Percentiles rank a stretch among this genome's conserved stretches.
phyloP scores from a whole-genome alignment of 768 basidiomycete species.

The Hemileccinum rubropunctum region DNA sequence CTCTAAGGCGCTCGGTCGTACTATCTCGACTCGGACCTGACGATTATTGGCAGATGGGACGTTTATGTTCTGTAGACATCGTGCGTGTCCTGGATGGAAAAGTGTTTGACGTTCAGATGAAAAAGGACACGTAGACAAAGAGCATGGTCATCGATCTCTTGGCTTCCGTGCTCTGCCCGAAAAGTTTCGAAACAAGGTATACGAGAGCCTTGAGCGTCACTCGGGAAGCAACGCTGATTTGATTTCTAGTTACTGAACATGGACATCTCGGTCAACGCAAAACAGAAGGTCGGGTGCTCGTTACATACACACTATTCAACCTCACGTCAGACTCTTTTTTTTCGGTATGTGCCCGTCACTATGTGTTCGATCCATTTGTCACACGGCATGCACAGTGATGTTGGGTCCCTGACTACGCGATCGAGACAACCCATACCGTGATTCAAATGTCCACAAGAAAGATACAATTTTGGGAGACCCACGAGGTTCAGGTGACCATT shows the following conservation, averaged over 20 bases:
- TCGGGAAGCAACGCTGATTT: not conserved
- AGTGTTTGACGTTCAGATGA: slow-evolving; percentile 59
- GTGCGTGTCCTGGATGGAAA: slow-evolving; percentile 71
- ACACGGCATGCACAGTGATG: too few species aligned
- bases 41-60: slow-evolving; percentile 52
- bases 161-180: slow-evolving; percentile 77
- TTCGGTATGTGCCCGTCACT: slow-evolving; percentile 24
- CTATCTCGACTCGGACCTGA: too few species aligned
- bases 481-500: too few species aligned
- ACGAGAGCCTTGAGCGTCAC: slow-evolving; percentile 13
- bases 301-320: slow-evolving; percentile 73
- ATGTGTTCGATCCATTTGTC: too few species aligned
- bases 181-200: slow-evolving; percentile 62
- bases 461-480: too few species aligned
- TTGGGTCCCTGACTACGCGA: too few species aligned
- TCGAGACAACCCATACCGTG: too few species aligned
- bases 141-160: slow-evolving; percentile 72
- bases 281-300: slow-evolving; percentile 89
- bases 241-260: slow-evolving; percentile 76
- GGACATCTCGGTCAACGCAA: slow-evolving; percentile 91
- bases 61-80: slow-evolving; percentile 80
- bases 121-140: slow-evolving; percentile 54
- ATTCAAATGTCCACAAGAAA: too few species aligned
- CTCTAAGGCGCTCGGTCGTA: too few species aligned
- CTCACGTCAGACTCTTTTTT: slow-evolving; percentile 51